These are phyloP conservation scores for Erysimum cheiranthoides DNA, from an alignment of 345 rosid genomes.

Conservation along the genomic window DNA sequence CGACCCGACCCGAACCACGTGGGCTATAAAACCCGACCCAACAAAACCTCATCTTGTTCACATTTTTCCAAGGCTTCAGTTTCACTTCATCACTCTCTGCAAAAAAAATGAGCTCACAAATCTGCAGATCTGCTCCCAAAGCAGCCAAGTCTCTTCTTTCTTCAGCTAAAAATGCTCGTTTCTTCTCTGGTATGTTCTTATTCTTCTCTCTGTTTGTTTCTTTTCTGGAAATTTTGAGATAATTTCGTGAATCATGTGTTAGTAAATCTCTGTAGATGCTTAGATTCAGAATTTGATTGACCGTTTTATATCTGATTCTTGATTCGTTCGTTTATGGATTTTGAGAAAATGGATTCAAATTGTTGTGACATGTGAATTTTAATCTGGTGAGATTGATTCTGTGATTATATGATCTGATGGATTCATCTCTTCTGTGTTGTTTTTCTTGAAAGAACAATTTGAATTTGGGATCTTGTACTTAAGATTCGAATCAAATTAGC, in stretches of 20 bases:
- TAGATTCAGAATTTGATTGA: no score
- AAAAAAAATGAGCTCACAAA: conserved; percentile 69
- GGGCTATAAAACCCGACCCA: not conserved
- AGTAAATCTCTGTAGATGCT: not conserved
- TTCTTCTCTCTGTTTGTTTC: not conserved
- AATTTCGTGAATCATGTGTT: conserved; percentile 20
- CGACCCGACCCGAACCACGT: not conserved
- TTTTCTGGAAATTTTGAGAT: not conserved
- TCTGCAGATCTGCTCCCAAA: conserved; percentile 79
- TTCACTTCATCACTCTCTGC: conserved; percentile 36
- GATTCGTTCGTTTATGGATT: not conserved
- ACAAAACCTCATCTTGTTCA: conserved; percentile 27
- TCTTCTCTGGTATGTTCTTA: conserved; percentile 57
- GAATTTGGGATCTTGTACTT: not conserved
- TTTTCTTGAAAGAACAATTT: not conserved
- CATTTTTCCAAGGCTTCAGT: conserved; percentile 30
- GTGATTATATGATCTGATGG: conserved; percentile 7
- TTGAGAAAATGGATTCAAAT: not conserved
- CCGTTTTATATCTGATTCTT: no score
- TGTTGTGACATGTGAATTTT: not conserved
- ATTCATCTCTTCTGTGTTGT: not conserved
- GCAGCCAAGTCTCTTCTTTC: conserved; percentile 80
- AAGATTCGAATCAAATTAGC: not conserved
- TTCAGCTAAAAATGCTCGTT: conserved; percentile 67
- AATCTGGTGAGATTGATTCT: not conserved